Percentiles rank a stretch among this genome's conserved stretches.
Evolutionary conservation across 805 yeast species (phyloP).

Genomic region (Saccharomycopsis vini): DNA sequence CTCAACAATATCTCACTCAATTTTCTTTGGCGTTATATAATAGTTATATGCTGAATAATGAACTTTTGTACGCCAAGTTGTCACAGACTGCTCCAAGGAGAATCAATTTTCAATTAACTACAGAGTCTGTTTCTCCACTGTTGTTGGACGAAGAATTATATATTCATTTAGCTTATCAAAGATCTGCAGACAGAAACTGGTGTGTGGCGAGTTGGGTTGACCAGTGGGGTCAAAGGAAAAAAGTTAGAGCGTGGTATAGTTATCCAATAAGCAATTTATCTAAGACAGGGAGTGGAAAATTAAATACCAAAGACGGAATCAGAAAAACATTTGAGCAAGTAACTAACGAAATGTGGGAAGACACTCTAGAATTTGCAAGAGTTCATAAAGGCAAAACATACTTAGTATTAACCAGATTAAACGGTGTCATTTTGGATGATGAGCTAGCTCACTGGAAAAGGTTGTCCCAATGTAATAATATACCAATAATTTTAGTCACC

Average conservation of each 20-base stretch:
- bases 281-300: slow-evolving; percentile 2
- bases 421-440: slow-evolving; percentile 72
- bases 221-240: slow-evolving; percentile 59
- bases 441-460: slow-evolving; percentile 75
- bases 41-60: slow-evolving; percentile 34
- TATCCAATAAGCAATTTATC: slow-evolving; percentile 23
- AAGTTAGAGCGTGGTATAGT: slow-evolving; percentile 58
- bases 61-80: slow-evolving; percentile 30
- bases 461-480: slow-evolving; percentile 43
- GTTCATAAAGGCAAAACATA: slow-evolving; percentile 44
- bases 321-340: slow-evolving; percentile 39
- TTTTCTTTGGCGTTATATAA: slow-evolving; percentile 51
- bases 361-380: slow-evolving; percentile 38
- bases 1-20: slow-evolving; percentile 25
- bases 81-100: slow-evolving; percentile 35
- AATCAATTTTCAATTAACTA: slow-evolving; percentile 36
- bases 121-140: slow-evolving; percentile 27
- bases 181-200: slow-evolving; percentile 79
- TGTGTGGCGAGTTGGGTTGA: slow-evolving; percentile 85
- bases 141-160: slow-evolving; percentile 60
- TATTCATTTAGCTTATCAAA: slow-evolving; percentile 77
- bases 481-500: slow-evolving; percentile 56
- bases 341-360: slow-evolving; percentile 58
- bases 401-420: slow-evolving; percentile 58
- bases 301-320: slow-evolving; percentile 9